These are phyloP conservation scores for Beta lomatogona DNA, from an alignment of 179 eudicot species.

Conservation along the genomic window DNA sequence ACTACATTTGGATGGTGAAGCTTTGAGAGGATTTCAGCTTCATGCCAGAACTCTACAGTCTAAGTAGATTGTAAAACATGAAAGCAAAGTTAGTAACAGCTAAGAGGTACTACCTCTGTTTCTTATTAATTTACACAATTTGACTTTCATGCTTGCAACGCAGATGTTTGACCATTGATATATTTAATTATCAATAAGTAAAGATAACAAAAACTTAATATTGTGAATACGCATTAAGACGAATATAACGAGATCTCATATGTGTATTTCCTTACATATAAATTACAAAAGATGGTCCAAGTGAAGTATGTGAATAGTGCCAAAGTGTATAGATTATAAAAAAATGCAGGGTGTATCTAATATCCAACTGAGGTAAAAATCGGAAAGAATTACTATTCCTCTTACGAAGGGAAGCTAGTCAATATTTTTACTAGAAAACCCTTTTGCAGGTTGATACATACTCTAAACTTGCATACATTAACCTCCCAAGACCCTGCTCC, in stretches of 20 bases:
- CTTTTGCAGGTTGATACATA: too few relatives aligned
- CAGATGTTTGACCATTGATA: too few relatives aligned
- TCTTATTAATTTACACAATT: too few relatives aligned
- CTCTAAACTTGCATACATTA: background rate
- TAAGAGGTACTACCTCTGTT: background rate
- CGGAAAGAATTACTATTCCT: background rate
- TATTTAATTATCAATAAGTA: too few relatives aligned
- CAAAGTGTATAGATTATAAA: too few relatives aligned
- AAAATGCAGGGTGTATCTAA: background rate
- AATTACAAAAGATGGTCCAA: too few relatives aligned
- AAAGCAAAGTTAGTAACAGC: conserved; percentile 10
- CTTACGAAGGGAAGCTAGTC: background rate
- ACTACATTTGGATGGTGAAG: conserved; percentile 61
- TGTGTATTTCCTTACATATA: too few relatives aligned
- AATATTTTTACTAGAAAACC: background rate
- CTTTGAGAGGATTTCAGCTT: conserved; percentile 57
- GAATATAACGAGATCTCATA: too few relatives aligned
- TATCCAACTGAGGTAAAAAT: background rate
- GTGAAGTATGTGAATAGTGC: too few relatives aligned
- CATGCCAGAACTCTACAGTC: conserved; percentile 54
- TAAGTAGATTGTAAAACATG: conserved; percentile 14
- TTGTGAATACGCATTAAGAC: too few relatives aligned
- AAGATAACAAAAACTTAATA: too few relatives aligned
- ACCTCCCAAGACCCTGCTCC: background rate
- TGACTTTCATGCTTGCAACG: too few relatives aligned